Evolutionary conservation across 1,139 yeast species (phyloP), one percentile per base, ranked within the genome.

Genomic region (Scheffersomyces segobiensis): DNA sequence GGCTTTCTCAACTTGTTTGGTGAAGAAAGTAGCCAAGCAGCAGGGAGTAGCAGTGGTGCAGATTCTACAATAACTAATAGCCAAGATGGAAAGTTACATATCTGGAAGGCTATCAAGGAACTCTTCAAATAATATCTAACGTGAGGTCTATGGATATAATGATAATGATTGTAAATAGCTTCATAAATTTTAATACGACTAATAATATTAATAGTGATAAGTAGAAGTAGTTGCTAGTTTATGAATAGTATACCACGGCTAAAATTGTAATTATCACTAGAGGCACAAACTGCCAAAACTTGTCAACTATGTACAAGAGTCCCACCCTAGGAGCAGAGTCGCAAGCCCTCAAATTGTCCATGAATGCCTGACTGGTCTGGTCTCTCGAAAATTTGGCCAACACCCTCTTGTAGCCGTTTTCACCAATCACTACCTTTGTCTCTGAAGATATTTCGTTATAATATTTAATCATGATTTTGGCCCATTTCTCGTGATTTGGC

Each of bases 401-500:
- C 0, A 87, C 89, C 60, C 87, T 77, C 18, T 69, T 67, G 46
- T 78, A 72, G 3, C 93, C 93, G 63, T 83, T 84, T 6, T 69
- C 68, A 1, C 83, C 81, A 66, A 89, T 73, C 52, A 59, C 59
- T 1, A 57, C 59, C 50, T 74, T 79, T 21, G 73, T 75, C 19
- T 66, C 73, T 2, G 63, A 61, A 21, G 69, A 64, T 57, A 76
- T 71, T 5, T 70, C 69, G 50, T 70, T 72, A 60, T 73, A 77
- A 55, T 75, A 82, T 50, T 75, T 71, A n/a, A 76, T 71, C 66
- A 93, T 72, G 0, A 85, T 85, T 20, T 78, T 72, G 6, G 89
- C 81, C 98, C 98, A 95, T 54, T 76, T 74, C 3, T 75, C 75
- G 6, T 81, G 77, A 54, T 83, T 82, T 1, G 89, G 79, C 3